Evolutionary conservation across 169 alveolate species (phyloP).

Genomic region (Plasmodium reichenowi): DNA sequence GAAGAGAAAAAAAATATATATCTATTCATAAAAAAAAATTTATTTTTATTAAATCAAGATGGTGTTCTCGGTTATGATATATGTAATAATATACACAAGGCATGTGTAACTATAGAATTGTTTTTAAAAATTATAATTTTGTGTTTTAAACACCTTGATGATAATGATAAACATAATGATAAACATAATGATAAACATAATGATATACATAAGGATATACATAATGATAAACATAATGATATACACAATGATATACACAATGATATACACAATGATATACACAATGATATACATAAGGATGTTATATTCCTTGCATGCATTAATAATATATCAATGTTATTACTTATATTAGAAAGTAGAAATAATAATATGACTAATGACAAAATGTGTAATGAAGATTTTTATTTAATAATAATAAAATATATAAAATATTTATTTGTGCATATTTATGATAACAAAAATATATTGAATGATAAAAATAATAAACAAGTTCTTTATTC

Average conservation of each 20-base stretch:
- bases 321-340: slow-evolving; percentile 23
- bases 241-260: too few relatives aligned
- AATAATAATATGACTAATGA: neutral
- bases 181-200: too few relatives aligned
- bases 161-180: too few relatives aligned
- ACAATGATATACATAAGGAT: neutral
- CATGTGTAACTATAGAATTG: slow-evolving; percentile 24
- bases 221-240: too few relatives aligned
- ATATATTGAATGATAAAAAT: neutral
- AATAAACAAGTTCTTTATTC: slow-evolving; percentile 23
- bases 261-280: too few relatives aligned
- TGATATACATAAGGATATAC: too few relatives aligned
- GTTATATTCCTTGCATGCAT: slow-evolving; percentile 15
- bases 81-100: slow-evolving; percentile 10
- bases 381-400: slow-evolving; percentile 1
- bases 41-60: neutral
- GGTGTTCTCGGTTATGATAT: slow-evolving; percentile 28
- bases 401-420: slow-evolving; percentile 9
- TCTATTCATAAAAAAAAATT: neutral
- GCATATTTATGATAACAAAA: neutral
- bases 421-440: slow-evolving; percentile 26
- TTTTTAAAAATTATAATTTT: slow-evolving; percentile 8
- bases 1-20: neutral
- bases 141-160: slow-evolving; percentile 13
- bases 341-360: neutral